Percentiles rank a stretch among this genome's conserved stretches.
Evolutionary conservation across 2,329 filamentous ascomycete genomes (phyloP).

Genomic region (Aspergillus hortae): DNA sequence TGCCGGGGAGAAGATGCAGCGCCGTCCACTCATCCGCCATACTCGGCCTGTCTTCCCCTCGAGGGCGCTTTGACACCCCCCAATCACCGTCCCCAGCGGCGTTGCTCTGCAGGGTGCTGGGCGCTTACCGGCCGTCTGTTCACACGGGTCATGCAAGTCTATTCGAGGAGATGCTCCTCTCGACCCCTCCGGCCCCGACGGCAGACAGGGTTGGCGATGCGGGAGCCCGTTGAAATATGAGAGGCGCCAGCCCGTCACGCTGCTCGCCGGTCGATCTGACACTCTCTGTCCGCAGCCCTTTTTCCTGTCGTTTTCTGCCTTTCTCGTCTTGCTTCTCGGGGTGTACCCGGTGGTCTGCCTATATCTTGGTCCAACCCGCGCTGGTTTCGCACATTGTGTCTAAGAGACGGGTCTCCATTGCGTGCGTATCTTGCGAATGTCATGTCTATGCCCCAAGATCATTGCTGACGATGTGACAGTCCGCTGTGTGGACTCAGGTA

Average conservation of each 20-base stretch:
- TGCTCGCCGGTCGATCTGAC: conserved; percentile 5
- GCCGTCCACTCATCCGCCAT: too few species aligned
- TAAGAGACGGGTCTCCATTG: conserved; percentile 1
- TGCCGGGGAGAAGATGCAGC: too few species aligned
- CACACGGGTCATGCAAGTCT: conserved; percentile 10
- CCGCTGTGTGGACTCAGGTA: background rate
- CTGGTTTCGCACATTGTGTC: conserved; percentile 25
- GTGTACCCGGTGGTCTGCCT: conserved; percentile 12
- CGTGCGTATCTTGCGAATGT: background rate
- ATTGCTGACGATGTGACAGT: background rate
- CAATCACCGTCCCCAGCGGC: conserved; percentile 13
- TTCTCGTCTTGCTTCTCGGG: conserved; percentile 19
- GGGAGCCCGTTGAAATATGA: conserved; percentile 28
- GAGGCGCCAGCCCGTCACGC: conserved; percentile 16
- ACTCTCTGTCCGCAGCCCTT: conserved; percentile 8
- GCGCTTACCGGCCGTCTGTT: conserved; percentile 29
- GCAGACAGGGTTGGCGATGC: conserved; percentile 7
- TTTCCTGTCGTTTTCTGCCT: conserved; percentile 18
- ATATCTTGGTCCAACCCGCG: conserved; percentile 24
- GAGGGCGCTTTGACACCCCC: background rate
- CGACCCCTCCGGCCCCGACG: conserved; percentile 6
- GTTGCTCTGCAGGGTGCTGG: conserved; percentile 19
- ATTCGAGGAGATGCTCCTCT: conserved; percentile 8
- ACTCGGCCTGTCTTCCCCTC: too few species aligned
- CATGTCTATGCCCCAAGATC: background rate